Evolutionary conservation across 768 basidiomycete species (phyloP).

Genomic region (Sporobolomyces pararoseus): DNA sequence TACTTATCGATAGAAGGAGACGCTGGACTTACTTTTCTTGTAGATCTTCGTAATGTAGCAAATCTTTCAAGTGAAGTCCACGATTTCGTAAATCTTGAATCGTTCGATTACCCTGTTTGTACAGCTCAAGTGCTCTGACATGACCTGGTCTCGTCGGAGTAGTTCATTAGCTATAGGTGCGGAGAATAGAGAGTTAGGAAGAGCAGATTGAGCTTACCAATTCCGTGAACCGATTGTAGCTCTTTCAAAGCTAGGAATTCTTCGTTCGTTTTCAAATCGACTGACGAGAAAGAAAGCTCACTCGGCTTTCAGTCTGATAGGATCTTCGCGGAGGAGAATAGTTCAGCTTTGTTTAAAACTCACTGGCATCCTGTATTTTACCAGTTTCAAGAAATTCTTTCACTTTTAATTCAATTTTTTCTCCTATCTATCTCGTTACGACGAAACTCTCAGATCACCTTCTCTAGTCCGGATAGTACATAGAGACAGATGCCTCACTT

Average conservation of each 20-base stretch:
- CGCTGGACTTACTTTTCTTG: not conserved
- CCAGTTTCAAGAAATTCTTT: slow-evolving; percentile 20
- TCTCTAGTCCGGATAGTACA: not conserved
- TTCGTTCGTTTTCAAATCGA: not conserved
- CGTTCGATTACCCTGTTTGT: not conserved
- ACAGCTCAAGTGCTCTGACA: not conserved
- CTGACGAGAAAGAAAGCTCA: not conserved
- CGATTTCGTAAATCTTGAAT: not conserved
- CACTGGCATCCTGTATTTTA: slow-evolving; percentile 19
- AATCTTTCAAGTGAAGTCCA: not conserved
- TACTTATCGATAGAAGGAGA: not conserved
- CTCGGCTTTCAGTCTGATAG: not conserved
- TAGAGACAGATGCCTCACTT: slow-evolving; percentile 1
- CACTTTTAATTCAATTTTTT: slow-evolving; percentile 17
- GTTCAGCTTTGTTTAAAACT: not conserved
- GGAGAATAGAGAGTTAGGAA: not conserved
- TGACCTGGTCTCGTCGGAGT: not conserved
- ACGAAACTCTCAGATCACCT: too few relatives aligned
- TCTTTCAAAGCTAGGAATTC: not conserved
- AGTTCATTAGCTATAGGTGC: not conserved
- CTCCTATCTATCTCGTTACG: slow-evolving; percentile 13
- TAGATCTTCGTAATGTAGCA: not conserved
- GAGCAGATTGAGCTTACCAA: not conserved
- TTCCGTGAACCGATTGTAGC: slow-evolving; percentile 5
- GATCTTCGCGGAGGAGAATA: not conserved